These are phyloP conservation scores for Cyphellophora attinorum DNA, from an alignment of 2,329 filamentous ascomycete species.

Conservation along the genomic window DNA sequence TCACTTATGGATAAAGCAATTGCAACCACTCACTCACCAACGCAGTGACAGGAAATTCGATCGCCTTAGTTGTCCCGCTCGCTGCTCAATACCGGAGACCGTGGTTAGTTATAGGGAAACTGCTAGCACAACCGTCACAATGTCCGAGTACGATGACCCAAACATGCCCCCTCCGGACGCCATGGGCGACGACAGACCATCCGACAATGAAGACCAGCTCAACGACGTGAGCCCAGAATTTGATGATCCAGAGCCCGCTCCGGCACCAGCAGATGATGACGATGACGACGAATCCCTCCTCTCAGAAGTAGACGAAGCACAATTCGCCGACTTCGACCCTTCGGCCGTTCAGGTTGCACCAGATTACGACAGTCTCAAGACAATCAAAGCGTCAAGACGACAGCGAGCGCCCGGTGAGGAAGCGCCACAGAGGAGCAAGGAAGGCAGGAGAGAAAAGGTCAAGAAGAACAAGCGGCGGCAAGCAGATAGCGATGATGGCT, in stretches of 20 bases:
- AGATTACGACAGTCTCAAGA: conserved; percentile 51
- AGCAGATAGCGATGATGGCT: conserved; percentile 48
- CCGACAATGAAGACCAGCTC: conserved; percentile 18
- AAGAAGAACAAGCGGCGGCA: conserved; percentile 51
- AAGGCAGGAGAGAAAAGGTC: conserved; percentile 44
- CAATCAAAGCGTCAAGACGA: conserved; percentile 54
- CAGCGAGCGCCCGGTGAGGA: conserved; percentile 54
- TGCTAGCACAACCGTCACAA: too few relatives aligned
- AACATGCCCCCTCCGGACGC: conserved; percentile 16
- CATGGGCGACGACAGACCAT: conserved; percentile 33
- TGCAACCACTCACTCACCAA: too few relatives aligned
- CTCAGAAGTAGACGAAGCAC: conserved; percentile 55
- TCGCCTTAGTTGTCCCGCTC: too few relatives aligned
- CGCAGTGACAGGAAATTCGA: too few relatives aligned
- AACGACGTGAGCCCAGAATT: conserved; percentile 13
- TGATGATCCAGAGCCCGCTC: conserved; percentile 10
- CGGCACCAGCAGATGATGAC: conserved; percentile 26
- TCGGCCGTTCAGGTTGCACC: conserved; percentile 51
- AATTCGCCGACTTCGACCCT: conserved; percentile 57
- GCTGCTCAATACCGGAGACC: too few relatives aligned
- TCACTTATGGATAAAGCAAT: too few relatives aligned
- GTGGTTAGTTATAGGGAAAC: too few relatives aligned
- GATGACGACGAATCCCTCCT: conserved; percentile 54
- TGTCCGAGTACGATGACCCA: conserved; percentile 14
- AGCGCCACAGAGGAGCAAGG: conserved; percentile 60